These are phyloP conservation scores for Triticum dicoccoides DNA, from an alignment of 176 grass and related monocot species.

Conservation along the genomic window DNA sequence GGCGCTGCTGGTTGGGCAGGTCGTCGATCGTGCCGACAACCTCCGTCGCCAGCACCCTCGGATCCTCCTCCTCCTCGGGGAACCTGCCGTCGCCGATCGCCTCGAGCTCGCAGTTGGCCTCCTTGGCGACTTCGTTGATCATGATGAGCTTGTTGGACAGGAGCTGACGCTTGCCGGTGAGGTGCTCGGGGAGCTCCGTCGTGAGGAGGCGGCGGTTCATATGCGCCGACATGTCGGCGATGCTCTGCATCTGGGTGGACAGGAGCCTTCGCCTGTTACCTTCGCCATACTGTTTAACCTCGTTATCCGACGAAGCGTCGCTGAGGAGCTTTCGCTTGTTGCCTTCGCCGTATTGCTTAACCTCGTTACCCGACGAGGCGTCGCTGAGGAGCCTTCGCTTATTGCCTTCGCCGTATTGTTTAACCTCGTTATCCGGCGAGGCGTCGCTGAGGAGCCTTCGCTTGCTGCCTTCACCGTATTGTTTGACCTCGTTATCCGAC, in stretches of 20 bases:
- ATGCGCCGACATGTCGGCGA: slow-evolving; percentile 33
- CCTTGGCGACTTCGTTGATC: slow-evolving; percentile 19
- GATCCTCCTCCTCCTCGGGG: neutral
- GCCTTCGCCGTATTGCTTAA: neutral
- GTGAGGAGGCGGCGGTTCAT: slow-evolving; percentile 33
- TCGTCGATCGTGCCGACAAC: slow-evolving; percentile 45
- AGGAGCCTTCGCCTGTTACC: neutral
- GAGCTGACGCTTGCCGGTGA: slow-evolving; percentile 6
- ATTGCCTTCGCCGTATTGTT: neutral
- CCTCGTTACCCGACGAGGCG: neutral
- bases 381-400: neutral
- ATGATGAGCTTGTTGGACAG: slow-evolving; percentile 21
- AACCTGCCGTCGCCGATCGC: neutral
- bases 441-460: neutral
- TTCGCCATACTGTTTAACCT: neutral
- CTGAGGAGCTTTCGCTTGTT: neutral
- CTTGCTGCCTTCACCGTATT: neutral
- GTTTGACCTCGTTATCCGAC: neutral
- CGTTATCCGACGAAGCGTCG: neutral
- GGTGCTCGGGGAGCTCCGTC: slow-evolving; percentile 23
- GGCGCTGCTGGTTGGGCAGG: neutral
- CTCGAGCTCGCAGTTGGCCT: slow-evolving; percentile 40
- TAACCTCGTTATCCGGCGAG: neutral
- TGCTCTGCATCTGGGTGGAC: slow-evolving; percentile 6
- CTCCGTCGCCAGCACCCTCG: slow-evolving; percentile 18